These are phyloP conservation scores for Aspergillus pseudoviridinutans DNA, from an alignment of 2,329 filamentous ascomycete species.

Conservation along the genomic window DNA sequence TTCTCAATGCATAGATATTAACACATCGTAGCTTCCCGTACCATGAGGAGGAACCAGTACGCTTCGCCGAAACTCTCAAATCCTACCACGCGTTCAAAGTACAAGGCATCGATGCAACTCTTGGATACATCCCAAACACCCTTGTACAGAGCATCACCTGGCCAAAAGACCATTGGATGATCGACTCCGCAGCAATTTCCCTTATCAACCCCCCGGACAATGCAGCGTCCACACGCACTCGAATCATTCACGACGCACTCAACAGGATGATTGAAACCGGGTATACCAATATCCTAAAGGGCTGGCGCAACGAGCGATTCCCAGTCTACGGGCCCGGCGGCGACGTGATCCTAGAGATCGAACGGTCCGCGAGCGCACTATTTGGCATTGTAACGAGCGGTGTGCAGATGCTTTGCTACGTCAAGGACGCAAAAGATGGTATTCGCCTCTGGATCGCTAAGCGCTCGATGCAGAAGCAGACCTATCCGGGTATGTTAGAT, in stretches of 20 bases:
- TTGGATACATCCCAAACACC: not conserved
- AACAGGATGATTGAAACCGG: not conserved
- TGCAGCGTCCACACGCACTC: not conserved
- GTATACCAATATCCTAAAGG: not conserved
- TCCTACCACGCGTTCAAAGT: not conserved
- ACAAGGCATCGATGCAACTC: not conserved
- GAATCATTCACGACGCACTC: not conserved
- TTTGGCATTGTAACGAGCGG: conserved; percentile 44
- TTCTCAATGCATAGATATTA: not conserved
- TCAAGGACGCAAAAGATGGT: conserved; percentile 5
- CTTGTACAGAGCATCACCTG: not conserved
- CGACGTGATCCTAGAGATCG: conserved; percentile 40
- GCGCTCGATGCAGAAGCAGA: conserved; percentile 21
- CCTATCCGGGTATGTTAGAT: conserved; percentile 31
- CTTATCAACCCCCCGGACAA: not conserved
- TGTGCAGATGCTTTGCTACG: conserved; percentile 40
- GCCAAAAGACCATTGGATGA: not conserved
- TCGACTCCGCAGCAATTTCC: not conserved
- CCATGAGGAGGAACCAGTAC: not conserved
- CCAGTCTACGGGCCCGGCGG: conserved; percentile 37
- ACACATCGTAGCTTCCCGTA: not conserved
- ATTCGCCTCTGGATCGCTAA: conserved; percentile 25
- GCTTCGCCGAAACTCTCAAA: not conserved
- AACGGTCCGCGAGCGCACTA: conserved; percentile 39
- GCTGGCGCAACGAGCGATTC: conserved; percentile 41